A percentile compares a stretch with the other conserved stretches of the same genome.
These are phyloP conservation scores for Sungouiozyma ichnusensis DNA, from an alignment of 805 yeast genomes.

Conservation along the genomic window DNA sequence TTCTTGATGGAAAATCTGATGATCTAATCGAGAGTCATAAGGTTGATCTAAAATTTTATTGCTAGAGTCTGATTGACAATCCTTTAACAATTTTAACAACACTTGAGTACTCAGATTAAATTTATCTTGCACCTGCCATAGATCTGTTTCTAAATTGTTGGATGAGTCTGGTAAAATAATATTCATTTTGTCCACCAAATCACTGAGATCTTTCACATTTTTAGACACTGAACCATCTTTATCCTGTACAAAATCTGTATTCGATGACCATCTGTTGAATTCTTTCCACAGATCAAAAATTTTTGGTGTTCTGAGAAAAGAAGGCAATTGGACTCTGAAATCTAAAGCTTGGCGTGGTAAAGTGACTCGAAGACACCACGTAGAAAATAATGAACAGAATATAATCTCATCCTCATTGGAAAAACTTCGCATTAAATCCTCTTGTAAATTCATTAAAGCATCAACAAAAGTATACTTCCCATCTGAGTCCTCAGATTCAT, in stretches of 20 bases:
- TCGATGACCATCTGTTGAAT: slow-evolving; percentile 56
- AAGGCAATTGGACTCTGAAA: slow-evolving; percentile 59
- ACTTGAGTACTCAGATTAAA: not conserved
- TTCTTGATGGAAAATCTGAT: slow-evolving; percentile 55
- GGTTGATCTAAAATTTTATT: slow-evolving; percentile 32
- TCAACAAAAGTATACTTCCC: slow-evolving; percentile 57
- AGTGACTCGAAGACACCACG: slow-evolving; percentile 67
- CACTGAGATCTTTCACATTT: too few relatives aligned
- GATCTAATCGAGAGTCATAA: slow-evolving; percentile 66
- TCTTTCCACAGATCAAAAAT: slow-evolving; percentile 71
- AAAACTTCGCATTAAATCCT: slow-evolving; percentile 29
- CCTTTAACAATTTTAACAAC: not conserved
- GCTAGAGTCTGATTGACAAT: not conserved
- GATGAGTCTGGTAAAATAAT: too few relatives aligned
- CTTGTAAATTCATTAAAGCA: slow-evolving; percentile 41
- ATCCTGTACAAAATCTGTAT: not conserved
- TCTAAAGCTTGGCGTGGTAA: slow-evolving; percentile 76
- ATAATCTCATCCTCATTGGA: slow-evolving; percentile 41
- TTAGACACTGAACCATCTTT: not conserved
- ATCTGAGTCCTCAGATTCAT: slow-evolving; percentile 40
- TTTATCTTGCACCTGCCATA: not conserved
- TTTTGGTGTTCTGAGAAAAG: slow-evolving; percentile 63
- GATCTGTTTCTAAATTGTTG: too few relatives aligned
- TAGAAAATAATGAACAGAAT: slow-evolving; percentile 52
- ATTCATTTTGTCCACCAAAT: too few relatives aligned